Percentiles rank a stretch among this genome's conserved stretches.
phyloP scores from a whole-genome alignment of 768 basidiomycete species.

The Hericium erinaceus region DNA sequence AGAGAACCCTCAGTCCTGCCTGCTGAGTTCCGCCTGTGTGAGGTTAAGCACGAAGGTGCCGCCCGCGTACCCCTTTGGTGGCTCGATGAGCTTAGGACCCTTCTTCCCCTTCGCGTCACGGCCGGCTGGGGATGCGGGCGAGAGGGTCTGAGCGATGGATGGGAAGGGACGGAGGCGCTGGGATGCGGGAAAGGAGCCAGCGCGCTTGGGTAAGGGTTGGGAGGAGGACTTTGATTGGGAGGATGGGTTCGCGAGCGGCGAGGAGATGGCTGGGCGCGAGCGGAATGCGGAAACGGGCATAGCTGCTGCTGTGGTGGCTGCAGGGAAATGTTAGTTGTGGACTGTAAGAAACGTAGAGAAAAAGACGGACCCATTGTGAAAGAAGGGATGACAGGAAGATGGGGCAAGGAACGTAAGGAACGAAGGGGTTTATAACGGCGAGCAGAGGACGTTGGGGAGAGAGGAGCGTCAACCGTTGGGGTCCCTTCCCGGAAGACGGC shows the following conservation, averaged over 20 bases:
- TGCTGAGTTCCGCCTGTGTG: conserved; percentile 75
- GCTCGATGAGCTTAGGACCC: conserved; percentile 69
- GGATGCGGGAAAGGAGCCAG: conserved; percentile 53
- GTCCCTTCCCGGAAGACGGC: no score
- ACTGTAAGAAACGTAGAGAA: not conserved
- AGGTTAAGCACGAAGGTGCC: conserved; percentile 66
- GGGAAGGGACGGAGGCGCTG: conserved; percentile 75
- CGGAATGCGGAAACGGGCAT: conserved; percentile 47
- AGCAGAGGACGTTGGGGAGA: not conserved
- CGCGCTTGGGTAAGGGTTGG: conserved; percentile 19
- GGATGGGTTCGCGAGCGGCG: conserved; percentile 9
- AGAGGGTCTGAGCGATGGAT: conserved; percentile 36
- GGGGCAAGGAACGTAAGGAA: no score
- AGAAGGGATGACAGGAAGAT: not conserved
- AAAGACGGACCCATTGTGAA: not conserved
- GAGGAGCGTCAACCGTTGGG: no score
- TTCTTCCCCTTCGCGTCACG: conserved; percentile 24
- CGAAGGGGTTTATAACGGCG: no score
- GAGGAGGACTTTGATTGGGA: conserved; percentile 18
- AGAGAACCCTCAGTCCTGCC: conserved; percentile 39
- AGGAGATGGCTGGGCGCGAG: conserved; percentile 12
- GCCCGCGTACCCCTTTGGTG: conserved; percentile 60
- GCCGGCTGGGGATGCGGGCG: conserved; percentile 2
- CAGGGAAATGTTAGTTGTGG: conserved; percentile 15
- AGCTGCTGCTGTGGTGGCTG: conserved; percentile 20